Base-by-base conservation (phyloP, 805 yeast species). In the Debaryomyces hansenii region DNA sequence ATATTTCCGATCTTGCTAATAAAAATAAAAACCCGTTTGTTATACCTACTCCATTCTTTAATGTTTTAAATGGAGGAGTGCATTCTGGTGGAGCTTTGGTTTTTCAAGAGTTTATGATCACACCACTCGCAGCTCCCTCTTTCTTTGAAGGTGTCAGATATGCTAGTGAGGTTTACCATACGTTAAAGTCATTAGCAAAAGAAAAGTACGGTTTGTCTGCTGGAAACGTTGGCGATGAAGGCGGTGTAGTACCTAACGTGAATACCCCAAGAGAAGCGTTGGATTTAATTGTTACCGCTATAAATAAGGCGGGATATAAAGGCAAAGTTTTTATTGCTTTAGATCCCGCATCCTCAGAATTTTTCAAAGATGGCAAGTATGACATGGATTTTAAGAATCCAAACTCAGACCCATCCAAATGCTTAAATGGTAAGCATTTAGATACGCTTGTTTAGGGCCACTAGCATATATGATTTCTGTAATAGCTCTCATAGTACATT, bases 381-480 rank as follows among this genome's bases (percentile, higher is more conserved):
- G 58, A 58, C 42, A 39, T 58, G 42, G 57, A 53, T 39, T 58
- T 56, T 52, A 58, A 56, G 52, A 55, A 54, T 45, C 54, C 54
- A 15, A 47, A 52, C 11, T 53, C 60, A 15, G 56, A 55, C 32
- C 37, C 46, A 14, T 41, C 51, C 20, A 54, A 54, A 33, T 46
- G 50, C 52, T 40, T 58, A 31, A 46, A 56, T 21, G 62, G 62
- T 28, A 51, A 52, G 27, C 27, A 36, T 54, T n/a, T n/a, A n/a
- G n/a, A 31, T 31, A 11, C 33, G 51, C 51, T n/a, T 86, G 92
- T 53, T 56, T 84, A 32, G 95, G 94, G 0, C 96, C 96, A 0
- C 55, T 89, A 21, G 83, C 92, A 5, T 87, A 87, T 54, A 77
- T 87, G 74, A 75, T 83, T 36, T 85, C 92, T 0, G 70, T 87